phyloP scores from a whole-genome alignment of 441 rosid genomes.

The Arabidopsis hybrid region DNA sequence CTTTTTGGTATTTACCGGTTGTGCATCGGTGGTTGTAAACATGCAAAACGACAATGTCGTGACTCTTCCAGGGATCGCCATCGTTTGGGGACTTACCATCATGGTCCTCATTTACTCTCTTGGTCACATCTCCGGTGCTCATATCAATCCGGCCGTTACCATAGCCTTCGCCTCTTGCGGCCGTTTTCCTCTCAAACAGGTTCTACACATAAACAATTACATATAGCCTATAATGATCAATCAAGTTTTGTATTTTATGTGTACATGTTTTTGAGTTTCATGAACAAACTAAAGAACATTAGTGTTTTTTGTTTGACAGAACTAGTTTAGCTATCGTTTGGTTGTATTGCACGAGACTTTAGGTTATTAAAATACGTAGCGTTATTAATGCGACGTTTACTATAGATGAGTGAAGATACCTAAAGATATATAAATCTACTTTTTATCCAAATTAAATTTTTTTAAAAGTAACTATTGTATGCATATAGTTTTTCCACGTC shows the following conservation, averaged over 20 bases:
- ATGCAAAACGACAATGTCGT: constrained; percentile 64
- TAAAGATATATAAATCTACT: background rate
- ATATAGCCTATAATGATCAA: background rate
- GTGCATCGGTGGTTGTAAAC: constrained; percentile 85
- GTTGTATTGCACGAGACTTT: constrained; percentile 30
- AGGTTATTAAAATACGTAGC: background rate
- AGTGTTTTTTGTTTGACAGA: constrained; percentile 15
- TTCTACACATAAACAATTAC: constrained; percentile 9
- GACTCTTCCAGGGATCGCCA: constrained; percentile 77
- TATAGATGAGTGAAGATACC: background rate
- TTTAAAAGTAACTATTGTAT: too few species aligned
- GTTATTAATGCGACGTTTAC: background rate
- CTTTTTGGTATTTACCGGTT: constrained; percentile 91
- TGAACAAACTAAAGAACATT: constrained; percentile 34
- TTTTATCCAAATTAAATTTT: background rate
- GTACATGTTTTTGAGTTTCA: constrained; percentile 25
- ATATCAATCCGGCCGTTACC: constrained; percentile 94
- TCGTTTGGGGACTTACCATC: constrained; percentile 89
- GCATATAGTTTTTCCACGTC: background rate
- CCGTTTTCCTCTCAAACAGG: constrained; percentile 88
- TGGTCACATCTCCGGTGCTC: constrained; percentile 98
- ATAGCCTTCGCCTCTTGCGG: constrained; percentile 82
- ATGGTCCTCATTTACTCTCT: constrained; percentile 86
- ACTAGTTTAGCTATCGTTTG: constrained; percentile 24
- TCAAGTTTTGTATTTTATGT: constrained; percentile 17